Evolutionary conservation across 257 asterid species (phyloP).

Genomic region (Solanum pennellii): DNA sequence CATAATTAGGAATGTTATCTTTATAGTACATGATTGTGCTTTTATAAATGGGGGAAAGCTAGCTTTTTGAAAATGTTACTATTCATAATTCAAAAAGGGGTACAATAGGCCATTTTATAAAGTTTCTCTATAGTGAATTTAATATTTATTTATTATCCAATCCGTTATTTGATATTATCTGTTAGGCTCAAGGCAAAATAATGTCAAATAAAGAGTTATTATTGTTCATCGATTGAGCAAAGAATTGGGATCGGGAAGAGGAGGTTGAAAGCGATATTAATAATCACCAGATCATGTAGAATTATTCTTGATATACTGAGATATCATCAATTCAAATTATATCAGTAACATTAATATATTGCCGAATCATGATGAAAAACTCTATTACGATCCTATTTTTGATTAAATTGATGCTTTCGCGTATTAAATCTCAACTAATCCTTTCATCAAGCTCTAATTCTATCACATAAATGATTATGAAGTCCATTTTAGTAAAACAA

Average conservation of each 20-base stretch:
- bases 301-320: neutral
- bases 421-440: neutral
- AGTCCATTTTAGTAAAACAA: neutral
- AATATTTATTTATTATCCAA: neutral
- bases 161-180: accelerated
- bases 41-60: neutral
- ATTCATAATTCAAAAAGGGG: neutral
- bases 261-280: neutral
- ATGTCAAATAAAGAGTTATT: neutral
- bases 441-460: neutral
- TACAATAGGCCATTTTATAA: neutral
- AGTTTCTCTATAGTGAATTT: neutral
- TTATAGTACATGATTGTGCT: neutral
- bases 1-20: neutral
- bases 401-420: neutral
- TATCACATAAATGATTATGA: neutral
- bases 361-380: neutral
- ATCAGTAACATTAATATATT: neutral
- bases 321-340: accelerated
- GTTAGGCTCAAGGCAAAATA: neutral
- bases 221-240: neutral
- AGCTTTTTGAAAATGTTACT: neutral
- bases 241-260: neutral
- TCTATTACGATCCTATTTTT: neutral
- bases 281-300: neutral